These are phyloP conservation scores for Funneliformis caledonium DNA, from an alignment of 371 early-diverging fungal species.

Conservation along the genomic window DNA sequence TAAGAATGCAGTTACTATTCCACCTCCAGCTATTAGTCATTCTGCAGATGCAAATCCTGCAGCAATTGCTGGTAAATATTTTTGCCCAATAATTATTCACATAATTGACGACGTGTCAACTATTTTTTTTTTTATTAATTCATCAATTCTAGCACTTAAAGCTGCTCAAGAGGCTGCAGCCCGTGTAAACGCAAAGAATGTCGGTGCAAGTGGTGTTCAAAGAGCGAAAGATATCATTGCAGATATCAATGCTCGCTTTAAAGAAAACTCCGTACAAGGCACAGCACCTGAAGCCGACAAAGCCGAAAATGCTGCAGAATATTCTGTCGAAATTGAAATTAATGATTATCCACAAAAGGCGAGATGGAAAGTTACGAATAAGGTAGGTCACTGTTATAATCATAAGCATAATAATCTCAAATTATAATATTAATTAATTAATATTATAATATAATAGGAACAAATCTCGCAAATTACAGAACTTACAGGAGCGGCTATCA, in stretches of 20 bases:
- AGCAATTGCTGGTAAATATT: slow-evolving; percentile 42
- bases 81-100: background rate
- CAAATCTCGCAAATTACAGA: slow-evolving; percentile 91
- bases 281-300: slow-evolving; percentile 30
- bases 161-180: slow-evolving; percentile 59
- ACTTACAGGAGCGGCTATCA: slow-evolving; percentile 91
- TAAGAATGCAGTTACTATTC: slow-evolving; percentile 28
- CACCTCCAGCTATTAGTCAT: slow-evolving; percentile 35
- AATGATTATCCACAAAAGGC: slow-evolving; percentile 98
- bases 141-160: slow-evolving; percentile 39
- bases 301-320: slow-evolving; percentile 46
- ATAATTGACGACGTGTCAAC: background rate
- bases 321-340: slow-evolving; percentile 89
- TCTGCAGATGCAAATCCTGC: slow-evolving; percentile 27
- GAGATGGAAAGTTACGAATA: slow-evolving; percentile 95
- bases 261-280: slow-evolving; percentile 43
- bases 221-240: slow-evolving; percentile 46
- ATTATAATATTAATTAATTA: slow-evolving; percentile 1
- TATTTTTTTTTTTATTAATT: background rate
- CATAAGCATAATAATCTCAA: background rate
- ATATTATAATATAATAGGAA: slow-evolving; percentile 55
- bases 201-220: slow-evolving; percentile 40
- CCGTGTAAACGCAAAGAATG: slow-evolving; percentile 36
- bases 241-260: slow-evolving; percentile 48
- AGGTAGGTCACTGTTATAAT: slow-evolving; percentile 51